phyloP scores from a whole-genome alignment of 2,329 filamentous ascomycete species.

The Rachicladosporium sp. region DNA sequence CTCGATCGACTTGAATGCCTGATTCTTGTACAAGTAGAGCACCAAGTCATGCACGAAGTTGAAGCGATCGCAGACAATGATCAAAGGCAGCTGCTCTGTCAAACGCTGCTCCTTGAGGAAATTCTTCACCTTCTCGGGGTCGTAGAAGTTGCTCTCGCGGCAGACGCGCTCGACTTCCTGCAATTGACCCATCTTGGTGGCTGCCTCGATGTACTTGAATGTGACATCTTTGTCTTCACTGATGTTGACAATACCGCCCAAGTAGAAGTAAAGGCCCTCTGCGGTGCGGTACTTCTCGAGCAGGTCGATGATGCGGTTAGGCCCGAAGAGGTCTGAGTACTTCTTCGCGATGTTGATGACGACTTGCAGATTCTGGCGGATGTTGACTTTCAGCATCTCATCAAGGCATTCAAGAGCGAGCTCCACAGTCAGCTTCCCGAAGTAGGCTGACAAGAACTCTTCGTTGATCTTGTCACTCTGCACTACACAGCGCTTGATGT shows the following conservation, averaged over 20 bases:
- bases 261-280: conserved; percentile 95
- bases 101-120: conserved; percentile 95
- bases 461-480: conserved; percentile 78
- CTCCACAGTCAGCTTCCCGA: conserved; percentile 87
- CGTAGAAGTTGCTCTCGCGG: conserved; percentile 76
- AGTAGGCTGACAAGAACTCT: conserved; percentile 87
- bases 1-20: conserved; percentile 98
- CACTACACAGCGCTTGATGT: conserved; percentile 80
- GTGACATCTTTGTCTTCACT: conserved; percentile 91
- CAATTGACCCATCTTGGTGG: conserved; percentile 83
- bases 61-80: conserved; percentile 98
- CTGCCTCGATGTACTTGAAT: conserved; percentile 99
- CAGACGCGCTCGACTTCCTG: conserved; percentile 96
- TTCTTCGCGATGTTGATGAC: conserved; percentile 95
- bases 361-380: conserved; percentile 88
- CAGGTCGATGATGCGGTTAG: conserved; percentile 78
- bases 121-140: conserved; percentile 95
- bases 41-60: conserved; percentile 97
- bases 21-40: conserved; percentile 94
- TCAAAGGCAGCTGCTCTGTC: conserved; percentile 84
- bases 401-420: conserved; percentile 89
- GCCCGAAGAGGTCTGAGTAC: conserved; percentile 86
- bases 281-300: conserved; percentile 96
- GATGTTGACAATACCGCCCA: conserved; percentile 94
- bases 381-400: conserved; percentile 92